Percentiles rank a stretch among this genome's conserved stretches.
Conservation (phyloP, 169 alveolate species). For the Eimeria brunetti region DNA sequence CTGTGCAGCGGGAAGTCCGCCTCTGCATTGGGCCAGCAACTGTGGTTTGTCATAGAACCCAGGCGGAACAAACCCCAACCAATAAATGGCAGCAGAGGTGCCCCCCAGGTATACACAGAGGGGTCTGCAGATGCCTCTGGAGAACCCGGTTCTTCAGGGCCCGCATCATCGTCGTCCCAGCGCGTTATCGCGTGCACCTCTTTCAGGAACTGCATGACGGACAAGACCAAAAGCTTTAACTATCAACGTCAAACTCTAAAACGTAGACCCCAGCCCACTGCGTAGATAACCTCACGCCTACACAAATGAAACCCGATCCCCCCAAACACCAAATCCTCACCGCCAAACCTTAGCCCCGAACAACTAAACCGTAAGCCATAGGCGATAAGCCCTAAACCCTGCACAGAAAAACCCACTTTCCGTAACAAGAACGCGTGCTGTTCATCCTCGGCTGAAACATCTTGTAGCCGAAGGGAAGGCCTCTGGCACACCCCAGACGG, state of each 20-base stretch:
- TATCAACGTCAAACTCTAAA: neutral
- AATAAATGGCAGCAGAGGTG: slow-evolving; percentile 76
- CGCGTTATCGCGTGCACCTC: slow-evolving; percentile 38
- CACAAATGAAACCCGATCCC: neutral
- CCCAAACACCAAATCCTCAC: neutral
- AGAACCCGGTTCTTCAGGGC: neutral
- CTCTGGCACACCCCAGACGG: neutral
- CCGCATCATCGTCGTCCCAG: slow-evolving; percentile 18
- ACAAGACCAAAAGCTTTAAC: neutral
- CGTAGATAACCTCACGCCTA: neutral
- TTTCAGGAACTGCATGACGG: slow-evolving; percentile 19
- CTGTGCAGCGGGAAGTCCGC: slow-evolving; percentile 60
- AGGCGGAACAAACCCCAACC: slow-evolving; percentile 77
- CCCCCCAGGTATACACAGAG: neutral
- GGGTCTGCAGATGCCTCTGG: neutral
- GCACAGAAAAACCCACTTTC: neutral
- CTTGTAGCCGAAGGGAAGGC: neutral
- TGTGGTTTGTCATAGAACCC: slow-evolving; percentile 81
- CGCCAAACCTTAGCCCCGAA: neutral
- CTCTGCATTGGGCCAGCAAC: slow-evolving; percentile 82
- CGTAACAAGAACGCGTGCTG: neutral
- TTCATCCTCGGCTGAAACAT: slow-evolving; percentile 24
- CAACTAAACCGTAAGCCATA: neutral
- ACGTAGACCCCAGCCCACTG: neutral
- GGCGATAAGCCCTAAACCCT: neutral